phyloP scores from a whole-genome alignment of 768 basidiomycete genomes.

The Albatrellus ellisii region DNA sequence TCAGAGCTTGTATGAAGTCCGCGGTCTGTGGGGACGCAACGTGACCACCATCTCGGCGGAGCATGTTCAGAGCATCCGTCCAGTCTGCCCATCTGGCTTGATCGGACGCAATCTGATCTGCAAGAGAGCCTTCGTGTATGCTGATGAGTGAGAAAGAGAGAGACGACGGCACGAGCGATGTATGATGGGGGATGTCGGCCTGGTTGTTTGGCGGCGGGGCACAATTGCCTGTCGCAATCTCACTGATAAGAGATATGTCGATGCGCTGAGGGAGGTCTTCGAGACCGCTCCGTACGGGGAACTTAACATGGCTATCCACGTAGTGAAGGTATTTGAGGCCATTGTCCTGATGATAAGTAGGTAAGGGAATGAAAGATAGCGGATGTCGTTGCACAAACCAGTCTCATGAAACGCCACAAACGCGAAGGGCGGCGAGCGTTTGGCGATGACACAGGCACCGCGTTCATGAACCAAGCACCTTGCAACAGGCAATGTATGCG shows the following conservation, averaged over 20 bases:
- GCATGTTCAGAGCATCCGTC: constrained; percentile 88
- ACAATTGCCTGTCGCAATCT: constrained; percentile 67
- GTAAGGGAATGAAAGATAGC: not conserved
- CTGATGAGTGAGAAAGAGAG: constrained; percentile 19
- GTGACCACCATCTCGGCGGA: constrained; percentile 69
- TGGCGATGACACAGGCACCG: constrained; percentile 34
- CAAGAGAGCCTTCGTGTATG: constrained; percentile 19
- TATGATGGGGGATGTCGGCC: not conserved
- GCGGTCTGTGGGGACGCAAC: constrained; percentile 79
- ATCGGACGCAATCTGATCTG: constrained; percentile 28
- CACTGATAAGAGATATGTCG: constrained; percentile 67
- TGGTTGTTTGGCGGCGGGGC: constrained; percentile 41
- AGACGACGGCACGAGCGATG: constrained; percentile 17
- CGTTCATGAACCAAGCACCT: constrained; percentile 89
- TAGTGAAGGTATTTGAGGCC: constrained; percentile 75
- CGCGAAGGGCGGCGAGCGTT: constrained; percentile 39
- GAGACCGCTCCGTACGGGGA: constrained; percentile 63
- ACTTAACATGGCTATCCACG: constrained; percentile 70
- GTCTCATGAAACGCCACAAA: constrained; percentile 79
- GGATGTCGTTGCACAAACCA: constrained; percentile 32
- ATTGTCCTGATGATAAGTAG: constrained; percentile 39
- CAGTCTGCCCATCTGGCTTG: constrained; percentile 81
- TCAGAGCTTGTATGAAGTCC: constrained; percentile 74
- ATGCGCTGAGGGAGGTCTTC: constrained; percentile 85
- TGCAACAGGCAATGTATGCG: constrained; percentile 78